phyloP scores from a whole-genome alignment of 2,329 filamentous ascomycete species.

The Pestalotiopsis sp. region DNA sequence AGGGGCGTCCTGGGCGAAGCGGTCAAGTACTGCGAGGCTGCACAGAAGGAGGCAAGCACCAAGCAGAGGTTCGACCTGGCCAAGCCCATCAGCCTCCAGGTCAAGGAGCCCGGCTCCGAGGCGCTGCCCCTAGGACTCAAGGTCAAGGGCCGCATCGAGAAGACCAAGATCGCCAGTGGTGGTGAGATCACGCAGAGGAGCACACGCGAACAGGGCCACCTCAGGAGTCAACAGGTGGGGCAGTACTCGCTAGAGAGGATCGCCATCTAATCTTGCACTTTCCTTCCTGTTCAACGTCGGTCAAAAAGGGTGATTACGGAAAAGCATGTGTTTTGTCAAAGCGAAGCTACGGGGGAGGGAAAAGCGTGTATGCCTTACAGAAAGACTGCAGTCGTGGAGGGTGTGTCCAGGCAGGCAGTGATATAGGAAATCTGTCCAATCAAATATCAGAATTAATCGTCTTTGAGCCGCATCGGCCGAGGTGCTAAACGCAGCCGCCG shows the following conservation, averaged over 20 bases:
- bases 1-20: conserved; percentile 68
- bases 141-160: conserved; percentile 51
- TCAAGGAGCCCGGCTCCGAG: conserved; percentile 42
- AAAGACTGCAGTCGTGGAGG: conserved; percentile 2
- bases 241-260: conserved; percentile 85
- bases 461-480: neutral
- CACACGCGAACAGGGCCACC: conserved; percentile 72
- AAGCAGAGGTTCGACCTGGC: conserved; percentile 30
- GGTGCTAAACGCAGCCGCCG: neutral
- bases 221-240: conserved; percentile 79
- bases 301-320: neutral
- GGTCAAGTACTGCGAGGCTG: conserved; percentile 58
- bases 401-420: conserved; percentile 1
- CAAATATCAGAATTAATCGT: neutral
- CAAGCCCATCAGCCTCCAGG: conserved; percentile 49
- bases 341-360: neutral
- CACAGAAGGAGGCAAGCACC: conserved; percentile 25
- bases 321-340: neutral
- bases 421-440: neutral
- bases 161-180: conserved; percentile 63
- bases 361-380: conserved; percentile 1
- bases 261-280: conserved; percentile 50
- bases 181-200: conserved; percentile 73
- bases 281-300: neutral
- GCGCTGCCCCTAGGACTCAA: conserved; percentile 76